Evolutionary conservation across 805 yeast genomes (phyloP), one percentile per base, ranked within the genome.

Genomic region (Clavispora phyllophila): DNA sequence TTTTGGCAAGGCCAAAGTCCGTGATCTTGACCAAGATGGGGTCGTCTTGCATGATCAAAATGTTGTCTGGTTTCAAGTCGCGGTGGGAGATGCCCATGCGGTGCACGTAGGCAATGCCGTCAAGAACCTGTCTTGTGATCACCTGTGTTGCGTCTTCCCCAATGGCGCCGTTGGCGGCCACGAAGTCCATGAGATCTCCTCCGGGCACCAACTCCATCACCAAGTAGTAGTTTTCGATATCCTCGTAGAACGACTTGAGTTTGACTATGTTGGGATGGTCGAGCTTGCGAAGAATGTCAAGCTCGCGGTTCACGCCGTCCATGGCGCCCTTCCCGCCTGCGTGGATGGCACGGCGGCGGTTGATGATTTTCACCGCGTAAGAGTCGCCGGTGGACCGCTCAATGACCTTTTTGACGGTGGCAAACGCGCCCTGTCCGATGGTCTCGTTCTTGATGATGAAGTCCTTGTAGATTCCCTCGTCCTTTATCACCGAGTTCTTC

Each of bases 401-500:
- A 1, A 90, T 80, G 4, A 95, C 96, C 58, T 87, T 87, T 51
- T 88, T 84, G 23, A 93, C 99, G 1, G 90, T 85, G 5, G 98
- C 98, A 73, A 91, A 91, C 9, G 98, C 98, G n/a, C 99, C 99
- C 54, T 88, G 93, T 1, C 99, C 99, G 1, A 91, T 86, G 13
- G 87, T 82, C 55, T 86, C 96, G 58, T 84, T 87, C 45, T 83
- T 78, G 17, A 91, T 79, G 12, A 87, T 84, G 62, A 82, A 93
- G 55, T 84, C 80, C 45, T 76, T 78, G 53, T 73, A 72, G 9
- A 87, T 80, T 1, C 90, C 89, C 25, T 76, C 70, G 42, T 70
- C 71, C 44, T 52, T 62, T 39, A 43, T 73, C 48, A 45, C 75
- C 54, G 57, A 51, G 41, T 46, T 51, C 39, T 56, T 54, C 3